Conservation (phyloP, 352 stramenopile genomes). For the Phytophthora megakarya region DNA sequence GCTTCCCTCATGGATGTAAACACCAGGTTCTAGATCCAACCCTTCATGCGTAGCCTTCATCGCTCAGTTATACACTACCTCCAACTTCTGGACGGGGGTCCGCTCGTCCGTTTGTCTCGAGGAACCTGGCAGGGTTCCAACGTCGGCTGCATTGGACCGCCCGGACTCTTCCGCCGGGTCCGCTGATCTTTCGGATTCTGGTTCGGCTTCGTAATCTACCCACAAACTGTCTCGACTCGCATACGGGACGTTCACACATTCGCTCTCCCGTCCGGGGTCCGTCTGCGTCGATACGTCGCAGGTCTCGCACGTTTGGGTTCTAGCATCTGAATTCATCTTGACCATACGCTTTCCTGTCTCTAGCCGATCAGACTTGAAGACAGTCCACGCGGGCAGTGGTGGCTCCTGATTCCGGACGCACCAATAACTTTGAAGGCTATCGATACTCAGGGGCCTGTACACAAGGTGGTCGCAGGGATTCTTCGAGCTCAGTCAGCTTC, state of each 20-base stretch:
- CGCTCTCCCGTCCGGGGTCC: no score
- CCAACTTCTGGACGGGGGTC: not conserved
- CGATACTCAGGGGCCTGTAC: not conserved
- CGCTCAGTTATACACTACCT: not conserved
- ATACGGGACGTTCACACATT: no score
- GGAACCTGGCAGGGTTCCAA: no score
- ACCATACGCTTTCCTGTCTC: no score
- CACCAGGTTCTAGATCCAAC: not conserved
- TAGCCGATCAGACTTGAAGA: not conserved
- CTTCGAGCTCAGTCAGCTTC: no score
- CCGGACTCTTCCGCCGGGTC: not conserved
- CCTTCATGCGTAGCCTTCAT: not conserved
- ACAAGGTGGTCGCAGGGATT: not conserved
- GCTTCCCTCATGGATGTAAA: conserved; percentile 10
- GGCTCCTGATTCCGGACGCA: not conserved
- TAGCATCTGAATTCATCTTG: not conserved
- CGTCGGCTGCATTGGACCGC: not conserved
- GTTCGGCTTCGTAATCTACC: no score
- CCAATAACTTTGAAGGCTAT: not conserved
- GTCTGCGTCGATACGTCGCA: not conserved
- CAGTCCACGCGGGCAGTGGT: no score
- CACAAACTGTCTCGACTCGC: no score
- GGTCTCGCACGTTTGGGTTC: not conserved
- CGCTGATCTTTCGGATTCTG: no score
- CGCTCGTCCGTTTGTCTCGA: no score